phyloP scores from a whole-genome alignment of 2,329 filamentous ascomycete genomes.

The Penicillium sp. region DNA sequence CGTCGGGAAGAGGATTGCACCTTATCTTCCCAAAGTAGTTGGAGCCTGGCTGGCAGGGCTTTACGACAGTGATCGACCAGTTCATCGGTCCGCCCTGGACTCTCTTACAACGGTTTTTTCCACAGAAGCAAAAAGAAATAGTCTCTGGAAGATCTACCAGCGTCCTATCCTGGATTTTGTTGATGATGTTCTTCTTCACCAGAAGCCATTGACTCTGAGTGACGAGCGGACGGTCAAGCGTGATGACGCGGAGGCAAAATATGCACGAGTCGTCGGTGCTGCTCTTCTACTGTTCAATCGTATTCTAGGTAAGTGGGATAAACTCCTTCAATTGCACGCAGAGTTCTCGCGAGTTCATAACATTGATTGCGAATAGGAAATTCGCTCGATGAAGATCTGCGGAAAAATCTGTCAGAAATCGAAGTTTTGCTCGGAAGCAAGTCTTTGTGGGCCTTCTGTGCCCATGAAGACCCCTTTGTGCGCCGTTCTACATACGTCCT shows the following conservation, averaged over 20 bases:
- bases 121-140: slow-evolving; percentile 73
- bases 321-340: background rate
- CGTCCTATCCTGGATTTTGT: slow-evolving; percentile 79
- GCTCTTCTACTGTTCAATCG: slow-evolving; percentile 58
- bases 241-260: slow-evolving; percentile 86
- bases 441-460: slow-evolving; percentile 61
- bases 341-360: slow-evolving; percentile 13
- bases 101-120: slow-evolving; percentile 74
- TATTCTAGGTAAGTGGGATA: slow-evolving; percentile 47
- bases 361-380: slow-evolving; percentile 29
- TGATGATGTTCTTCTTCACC: slow-evolving; percentile 71
- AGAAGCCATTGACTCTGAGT: slow-evolving; percentile 79
- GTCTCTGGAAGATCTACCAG: slow-evolving; percentile 82
- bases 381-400: slow-evolving; percentile 52
- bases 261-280: slow-evolving; percentile 72
- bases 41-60: slow-evolving; percentile 89
- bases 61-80: slow-evolving; percentile 80
- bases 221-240: slow-evolving; percentile 81
- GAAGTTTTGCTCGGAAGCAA: slow-evolving; percentile 66
- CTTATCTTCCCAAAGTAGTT: slow-evolving; percentile 72
- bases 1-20: slow-evolving; percentile 79
- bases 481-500: slow-evolving; percentile 61
- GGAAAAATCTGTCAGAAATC: slow-evolving; percentile 64
- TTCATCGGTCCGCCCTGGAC: slow-evolving; percentile 73
- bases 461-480: slow-evolving; percentile 58